Conservation (phyloP, 208 protist genomes). For the Phytomonas francai region DNA sequence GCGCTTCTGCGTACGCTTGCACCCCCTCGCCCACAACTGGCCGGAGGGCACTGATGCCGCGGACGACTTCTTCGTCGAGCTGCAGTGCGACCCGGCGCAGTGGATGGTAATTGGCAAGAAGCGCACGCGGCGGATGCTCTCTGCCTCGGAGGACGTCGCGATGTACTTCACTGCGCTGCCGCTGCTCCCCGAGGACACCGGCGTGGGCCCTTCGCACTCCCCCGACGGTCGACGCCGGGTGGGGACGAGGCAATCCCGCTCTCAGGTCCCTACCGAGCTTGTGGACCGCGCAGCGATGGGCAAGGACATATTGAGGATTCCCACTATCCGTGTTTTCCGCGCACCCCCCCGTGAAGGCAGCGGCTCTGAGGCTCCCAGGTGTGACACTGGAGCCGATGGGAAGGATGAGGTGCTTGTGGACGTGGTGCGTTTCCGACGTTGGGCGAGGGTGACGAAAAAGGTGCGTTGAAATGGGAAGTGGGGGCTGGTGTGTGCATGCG, state of each 20-base stretch:
- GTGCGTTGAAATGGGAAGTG: slow-evolving; percentile 7
- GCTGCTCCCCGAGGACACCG: slow-evolving; percentile 19
- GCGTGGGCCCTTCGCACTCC: neutral
- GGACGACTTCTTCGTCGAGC: slow-evolving; percentile 69
- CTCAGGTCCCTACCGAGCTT: neutral
- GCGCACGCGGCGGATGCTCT: slow-evolving; percentile 51
- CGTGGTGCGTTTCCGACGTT: slow-evolving; percentile 58
- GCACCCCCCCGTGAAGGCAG: neutral
- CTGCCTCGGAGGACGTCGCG: slow-evolving; percentile 56
- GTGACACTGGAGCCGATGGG: slow-evolving; percentile 8
- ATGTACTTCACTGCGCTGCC: slow-evolving; percentile 72
- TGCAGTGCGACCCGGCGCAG: slow-evolving; percentile 49
- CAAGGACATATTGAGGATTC: slow-evolving; percentile 38
- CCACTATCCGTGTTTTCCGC: slow-evolving; percentile 58
- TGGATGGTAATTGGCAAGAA: slow-evolving; percentile 81
- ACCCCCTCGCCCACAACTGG: slow-evolving; percentile 76
- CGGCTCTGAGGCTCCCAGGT: neutral
- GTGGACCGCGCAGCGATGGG: slow-evolving; percentile 8
- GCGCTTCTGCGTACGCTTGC: slow-evolving; percentile 55
- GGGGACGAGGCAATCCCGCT: no score
- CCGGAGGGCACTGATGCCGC: slow-evolving; percentile 50
- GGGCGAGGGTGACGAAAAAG: slow-evolving; percentile 38
- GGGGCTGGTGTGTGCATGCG: neutral
- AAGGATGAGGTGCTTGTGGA: slow-evolving; percentile 48
- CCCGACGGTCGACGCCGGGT: neutral